Percentiles rank a stretch among this genome's conserved stretches.
Conservation (phyloP, 768 basidiomycete species). For the Roridomyces roridus region DNA sequence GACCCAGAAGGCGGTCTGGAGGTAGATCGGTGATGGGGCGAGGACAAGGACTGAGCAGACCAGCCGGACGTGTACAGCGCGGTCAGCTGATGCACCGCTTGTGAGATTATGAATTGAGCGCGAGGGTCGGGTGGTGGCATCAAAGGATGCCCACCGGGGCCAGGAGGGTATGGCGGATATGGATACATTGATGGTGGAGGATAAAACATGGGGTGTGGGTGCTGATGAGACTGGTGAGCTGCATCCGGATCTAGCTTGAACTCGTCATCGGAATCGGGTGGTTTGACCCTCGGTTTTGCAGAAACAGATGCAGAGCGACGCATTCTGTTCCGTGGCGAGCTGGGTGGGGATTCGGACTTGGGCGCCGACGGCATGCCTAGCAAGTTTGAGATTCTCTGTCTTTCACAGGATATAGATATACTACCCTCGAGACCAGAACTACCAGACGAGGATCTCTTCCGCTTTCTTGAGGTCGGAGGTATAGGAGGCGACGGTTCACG, state of each 20-base stretch:
- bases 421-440: neutral
- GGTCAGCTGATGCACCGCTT: conserved; percentile 51
- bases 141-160: conserved; percentile 28
- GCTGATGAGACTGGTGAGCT: conserved; percentile 2
- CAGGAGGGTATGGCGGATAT: conserved; percentile 28
- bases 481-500: neutral
- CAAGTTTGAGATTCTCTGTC: neutral
- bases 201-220: conserved; percentile 1
- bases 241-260: neutral
- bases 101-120: conserved; percentile 48
- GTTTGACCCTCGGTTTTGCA: neutral
- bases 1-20: conserved; percentile 9
- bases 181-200: conserved; percentile 26
- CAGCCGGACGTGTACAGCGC: conserved; percentile 29
- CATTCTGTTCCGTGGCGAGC: neutral
- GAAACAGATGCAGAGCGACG: conserved; percentile 8
- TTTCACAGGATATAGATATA: neutral
- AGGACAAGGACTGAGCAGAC: conserved; percentile 32
- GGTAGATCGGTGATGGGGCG: conserved; percentile 27
- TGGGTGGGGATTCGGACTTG: neutral
- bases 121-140: conserved; percentile 45
- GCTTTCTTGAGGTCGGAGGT: no score
- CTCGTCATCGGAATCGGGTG: neutral
- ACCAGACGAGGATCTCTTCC: no score
- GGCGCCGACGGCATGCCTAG: neutral